phyloP scores from a whole-genome alignment of 768 basidiomycete species.

The Mycena alexandri region DNA sequence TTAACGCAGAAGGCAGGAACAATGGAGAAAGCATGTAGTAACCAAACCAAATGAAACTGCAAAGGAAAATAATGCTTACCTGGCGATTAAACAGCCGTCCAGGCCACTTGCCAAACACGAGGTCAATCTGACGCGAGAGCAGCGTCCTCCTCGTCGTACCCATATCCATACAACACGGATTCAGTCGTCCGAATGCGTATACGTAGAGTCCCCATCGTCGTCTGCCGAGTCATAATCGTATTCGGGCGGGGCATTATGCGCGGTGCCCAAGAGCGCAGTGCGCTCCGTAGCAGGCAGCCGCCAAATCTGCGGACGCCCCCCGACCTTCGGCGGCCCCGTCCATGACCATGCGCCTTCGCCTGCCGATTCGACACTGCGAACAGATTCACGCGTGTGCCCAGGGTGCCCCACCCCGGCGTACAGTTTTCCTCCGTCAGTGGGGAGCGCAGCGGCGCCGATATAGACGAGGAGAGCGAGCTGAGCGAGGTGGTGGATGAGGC shows the following conservation, averaged over 20 bases:
- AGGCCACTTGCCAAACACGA: constrained; percentile 77
- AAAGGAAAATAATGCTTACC: constrained; percentile 56
- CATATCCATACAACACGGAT: constrained; percentile 4
- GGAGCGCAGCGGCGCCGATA: constrained; percentile 83
- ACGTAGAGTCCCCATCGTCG: constrained; percentile 32
- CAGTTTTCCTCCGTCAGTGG: constrained; percentile 56
- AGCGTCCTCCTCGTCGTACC: constrained; percentile 49
- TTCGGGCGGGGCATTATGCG: constrained; percentile 23
- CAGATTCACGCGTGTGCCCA: constrained; percentile 67
- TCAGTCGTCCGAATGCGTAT: constrained; percentile 41
- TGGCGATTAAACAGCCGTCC: constrained; percentile 74
- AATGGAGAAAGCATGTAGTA: too few species aligned
- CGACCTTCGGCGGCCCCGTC: constrained; percentile 25
- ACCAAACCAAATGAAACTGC: too few species aligned
- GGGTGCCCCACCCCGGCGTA: constrained; percentile 69
- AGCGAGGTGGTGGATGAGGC: constrained; percentile 55
- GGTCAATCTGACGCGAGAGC: constrained; percentile 63
- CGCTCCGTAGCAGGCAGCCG: constrained; percentile 48
- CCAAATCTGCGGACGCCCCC: constrained; percentile 6
- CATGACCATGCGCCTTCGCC: constrained; percentile 37
- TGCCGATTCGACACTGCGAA: constrained; percentile 47
- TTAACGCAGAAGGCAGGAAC: constrained; percentile 4
- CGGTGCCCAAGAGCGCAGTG: constrained; percentile 51
- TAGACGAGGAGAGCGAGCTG: constrained; percentile 82
- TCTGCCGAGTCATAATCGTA: constrained; percentile 22